Conservation (phyloP, 495 filamentous ascomycete species). For the Daldinia vernicosa region DNA sequence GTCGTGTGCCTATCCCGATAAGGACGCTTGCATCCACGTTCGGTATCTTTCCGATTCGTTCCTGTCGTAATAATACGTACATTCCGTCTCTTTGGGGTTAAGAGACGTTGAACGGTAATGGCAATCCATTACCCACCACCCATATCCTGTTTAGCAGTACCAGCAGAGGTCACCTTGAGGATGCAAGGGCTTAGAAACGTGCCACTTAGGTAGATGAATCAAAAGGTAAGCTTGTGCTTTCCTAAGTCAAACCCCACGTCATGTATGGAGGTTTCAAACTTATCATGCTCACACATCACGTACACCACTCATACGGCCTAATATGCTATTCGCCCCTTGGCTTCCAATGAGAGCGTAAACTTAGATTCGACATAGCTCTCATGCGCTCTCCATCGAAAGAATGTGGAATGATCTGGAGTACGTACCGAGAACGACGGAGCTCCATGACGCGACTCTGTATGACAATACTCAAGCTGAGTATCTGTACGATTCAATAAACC, state of each 20-base stretch:
- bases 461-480: not conserved
- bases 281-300: not conserved
- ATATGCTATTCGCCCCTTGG: not conserved
- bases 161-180: not conserved
- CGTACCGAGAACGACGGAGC: not conserved
- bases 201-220: not conserved
- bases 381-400: not conserved
- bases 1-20: constrained; percentile 15
- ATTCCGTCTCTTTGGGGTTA: constrained; percentile 7
- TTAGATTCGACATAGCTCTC: not conserved
- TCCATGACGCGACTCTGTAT: not conserved
- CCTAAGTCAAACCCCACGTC: not conserved
- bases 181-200: not conserved
- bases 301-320: not conserved
- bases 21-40: not conserved
- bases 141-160: not conserved
- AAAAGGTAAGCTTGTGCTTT: constrained; percentile 18
- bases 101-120: constrained; percentile 5
- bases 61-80: not conserved
- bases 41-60: constrained; percentile 18
- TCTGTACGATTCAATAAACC: not conserved
- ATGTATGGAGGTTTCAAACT: not conserved
- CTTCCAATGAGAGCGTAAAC: not conserved
- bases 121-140: not conserved
- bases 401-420: not conserved